phyloP scores from a whole-genome alignment of 768 basidiomycete genomes.

The Suillus paluster region DNA sequence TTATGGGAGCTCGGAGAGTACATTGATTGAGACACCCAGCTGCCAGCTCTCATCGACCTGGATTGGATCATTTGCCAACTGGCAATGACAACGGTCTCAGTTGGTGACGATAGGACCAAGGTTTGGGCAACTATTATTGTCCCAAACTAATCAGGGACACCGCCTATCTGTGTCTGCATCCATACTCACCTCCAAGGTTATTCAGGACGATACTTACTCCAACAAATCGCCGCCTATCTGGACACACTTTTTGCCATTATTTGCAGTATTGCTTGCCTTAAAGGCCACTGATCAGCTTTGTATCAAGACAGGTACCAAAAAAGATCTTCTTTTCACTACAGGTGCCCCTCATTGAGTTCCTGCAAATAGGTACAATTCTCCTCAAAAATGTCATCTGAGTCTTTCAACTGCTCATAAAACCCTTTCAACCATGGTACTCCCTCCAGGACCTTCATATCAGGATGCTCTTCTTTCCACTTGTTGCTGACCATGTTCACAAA shows the following conservation, averaged over 20 bases:
- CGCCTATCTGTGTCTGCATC: too few relatives aligned
- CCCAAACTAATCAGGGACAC: background rate
- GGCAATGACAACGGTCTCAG: background rate
- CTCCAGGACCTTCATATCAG: background rate
- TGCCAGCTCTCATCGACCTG: background rate
- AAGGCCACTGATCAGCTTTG: too few relatives aligned
- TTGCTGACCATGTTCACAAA: background rate
- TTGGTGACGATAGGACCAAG: background rate
- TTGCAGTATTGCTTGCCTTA: too few relatives aligned
- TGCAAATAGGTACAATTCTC: background rate
- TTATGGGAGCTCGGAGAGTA: slow-evolving; percentile 12
- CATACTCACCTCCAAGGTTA: too few relatives aligned
- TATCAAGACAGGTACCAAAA: too few relatives aligned
- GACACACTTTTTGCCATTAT: too few relatives aligned
- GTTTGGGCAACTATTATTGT: slow-evolving; percentile 8
- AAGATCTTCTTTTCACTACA: background rate
- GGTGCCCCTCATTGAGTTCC: background rate
- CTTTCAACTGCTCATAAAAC: background rate
- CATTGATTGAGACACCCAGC: background rate
- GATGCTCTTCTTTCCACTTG: background rate
- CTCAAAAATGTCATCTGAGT: background rate
- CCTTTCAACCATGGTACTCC: background rate
- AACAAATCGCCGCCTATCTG: too few relatives aligned
- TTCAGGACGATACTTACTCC: too few relatives aligned
- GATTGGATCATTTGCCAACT: background rate